phyloP scores from a whole-genome alignment of 495 filamentous ascomycete genomes.

The Neurospora pannonica region DNA sequence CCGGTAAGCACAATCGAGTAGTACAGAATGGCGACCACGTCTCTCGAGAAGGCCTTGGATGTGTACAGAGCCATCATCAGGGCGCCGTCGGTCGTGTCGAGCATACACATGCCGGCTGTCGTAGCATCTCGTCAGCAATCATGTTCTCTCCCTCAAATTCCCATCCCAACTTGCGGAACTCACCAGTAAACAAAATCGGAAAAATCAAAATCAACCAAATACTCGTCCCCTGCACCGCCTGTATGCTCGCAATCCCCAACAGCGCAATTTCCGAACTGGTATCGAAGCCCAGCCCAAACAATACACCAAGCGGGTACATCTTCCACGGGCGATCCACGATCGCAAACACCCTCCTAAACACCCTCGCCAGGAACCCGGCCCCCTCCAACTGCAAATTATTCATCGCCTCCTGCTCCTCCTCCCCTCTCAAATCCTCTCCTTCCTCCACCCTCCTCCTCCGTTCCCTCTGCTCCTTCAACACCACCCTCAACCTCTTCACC shows the following conservation, averaged over 20 bases:
- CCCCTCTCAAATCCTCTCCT: slow-evolving; percentile 8
- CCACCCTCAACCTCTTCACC: slow-evolving; percentile 52
- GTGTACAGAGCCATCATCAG: slow-evolving; percentile 94
- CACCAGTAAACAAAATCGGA: slow-evolving; percentile 80
- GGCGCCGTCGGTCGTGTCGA: slow-evolving; percentile 85
- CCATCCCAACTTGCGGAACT: slow-evolving; percentile 6
- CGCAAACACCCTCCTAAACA: slow-evolving; percentile 71
- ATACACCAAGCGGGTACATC: slow-evolving; percentile 83
- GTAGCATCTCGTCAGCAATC: slow-evolving; percentile 3
- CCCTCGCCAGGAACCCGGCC: slow-evolving; percentile 58
- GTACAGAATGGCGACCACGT: slow-evolving; percentile 80
- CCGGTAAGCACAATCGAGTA: slow-evolving; percentile 86
- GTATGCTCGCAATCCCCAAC: slow-evolving; percentile 77
- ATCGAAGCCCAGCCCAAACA: slow-evolving; percentile 94
- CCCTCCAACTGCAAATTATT: slow-evolving; percentile 64
- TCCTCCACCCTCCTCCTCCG: slow-evolving; percentile 6
- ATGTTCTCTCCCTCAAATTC: not conserved
- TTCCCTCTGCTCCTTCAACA: slow-evolving; percentile 36
- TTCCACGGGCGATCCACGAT: slow-evolving; percentile 92
- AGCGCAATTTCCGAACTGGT: slow-evolving; percentile 91
- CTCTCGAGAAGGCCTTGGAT: slow-evolving; percentile 59
- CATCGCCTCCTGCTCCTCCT: slow-evolving; percentile 34
- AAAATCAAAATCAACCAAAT: slow-evolving; percentile 96
- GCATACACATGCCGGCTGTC: slow-evolving; percentile 76
- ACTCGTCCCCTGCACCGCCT: slow-evolving; percentile 73